Evolutionary conservation across 306 rosid genomes (phyloP), one percentile per base, ranked within the genome.

Genomic region (Hippophae gyantsensis): DNA sequence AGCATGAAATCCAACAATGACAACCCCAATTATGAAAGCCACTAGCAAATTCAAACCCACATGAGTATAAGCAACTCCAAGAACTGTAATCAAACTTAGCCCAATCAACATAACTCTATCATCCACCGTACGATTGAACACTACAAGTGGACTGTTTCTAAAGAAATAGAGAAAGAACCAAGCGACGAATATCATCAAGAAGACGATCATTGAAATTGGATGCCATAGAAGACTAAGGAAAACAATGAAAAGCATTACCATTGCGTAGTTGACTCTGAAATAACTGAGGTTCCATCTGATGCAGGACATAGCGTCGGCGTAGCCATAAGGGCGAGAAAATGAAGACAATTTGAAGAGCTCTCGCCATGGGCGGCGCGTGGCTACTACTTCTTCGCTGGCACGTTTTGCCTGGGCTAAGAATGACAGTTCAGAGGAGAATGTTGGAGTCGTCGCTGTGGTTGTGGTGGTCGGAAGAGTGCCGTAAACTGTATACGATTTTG

Each of bases 141-240:
- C 25, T 14, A 72, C 73, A 3, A 77, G 42, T 1, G 82, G 86
- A 43, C 55, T 57, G 27, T 61, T 60, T 38, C 76, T 76, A 25
- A 58, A 54, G 80, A 81, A 81, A 71, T 77, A 81, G 69, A 71
- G 69, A 52, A 60, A 69, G 71, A 71, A 47, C 86, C 86, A 81
- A 10, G 48, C 79, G 12, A 81, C 45, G 47, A 74, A 61, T 46
- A 68, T 14, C 48, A 72, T 14, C 46, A 81, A 53, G 61, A 71
- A 77, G 32, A 74, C 78, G 71, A 81, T 61, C 78, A 81, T 73
- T 25, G 86, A 81, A 11, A 74, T 25, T 2, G 86, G 86, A 57
- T 81, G 80, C 86, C 86, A 81, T 6, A 81, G 76, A 13, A 81
- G 78, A 60, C 86, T 55, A 38, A 77, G 65, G 75, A 81, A 81